Conservation (phyloP, 2,329 filamentous ascomycete species). For the Dactylellina parvicollis region DNA sequence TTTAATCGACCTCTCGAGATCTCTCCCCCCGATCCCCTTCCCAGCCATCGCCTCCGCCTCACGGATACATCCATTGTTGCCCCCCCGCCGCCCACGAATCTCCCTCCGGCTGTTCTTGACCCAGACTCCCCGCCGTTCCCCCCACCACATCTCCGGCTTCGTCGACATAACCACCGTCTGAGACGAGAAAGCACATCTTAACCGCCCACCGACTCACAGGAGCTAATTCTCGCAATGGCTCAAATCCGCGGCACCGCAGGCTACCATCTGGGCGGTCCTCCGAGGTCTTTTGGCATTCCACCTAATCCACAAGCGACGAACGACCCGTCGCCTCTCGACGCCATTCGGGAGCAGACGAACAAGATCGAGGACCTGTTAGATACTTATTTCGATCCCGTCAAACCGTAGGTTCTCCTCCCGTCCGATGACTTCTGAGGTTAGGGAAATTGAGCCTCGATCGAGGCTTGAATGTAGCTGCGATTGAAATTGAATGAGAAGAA, state of each 20-base stretch:
- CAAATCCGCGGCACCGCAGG: slow-evolving; percentile 69
- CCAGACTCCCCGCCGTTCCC: slow-evolving; percentile 15
- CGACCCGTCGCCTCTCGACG: slow-evolving; percentile 73
- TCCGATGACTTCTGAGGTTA: too few species aligned
- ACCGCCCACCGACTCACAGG: not conserved
- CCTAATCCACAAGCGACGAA: slow-evolving; percentile 59
- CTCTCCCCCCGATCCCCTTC: not conserved
- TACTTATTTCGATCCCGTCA: slow-evolving; percentile 85
- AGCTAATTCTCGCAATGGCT: slow-evolving; percentile 63
- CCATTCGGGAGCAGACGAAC: slow-evolving; percentile 92
- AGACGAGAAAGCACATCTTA: not conserved
- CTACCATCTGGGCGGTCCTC: slow-evolving; percentile 61
- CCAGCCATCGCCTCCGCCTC: not conserved
- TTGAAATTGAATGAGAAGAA: too few species aligned
- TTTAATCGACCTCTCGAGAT: not conserved
- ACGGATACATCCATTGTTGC: not conserved
- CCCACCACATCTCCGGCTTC: slow-evolving; percentile 4
- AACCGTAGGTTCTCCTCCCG: slow-evolving; percentile 75
- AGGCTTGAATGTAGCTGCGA: too few species aligned
- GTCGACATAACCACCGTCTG: slow-evolving; percentile 8
- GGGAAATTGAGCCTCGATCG: too few species aligned
- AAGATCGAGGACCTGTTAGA: slow-evolving; percentile 97
- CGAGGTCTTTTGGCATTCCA: slow-evolving; percentile 61
- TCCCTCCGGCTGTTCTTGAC: slow-evolving; percentile 9
- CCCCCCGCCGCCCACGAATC: not conserved